Base-by-base conservation (phyloP, 768 basidiomycete genomes). In the Floccularia luteovirens region DNA sequence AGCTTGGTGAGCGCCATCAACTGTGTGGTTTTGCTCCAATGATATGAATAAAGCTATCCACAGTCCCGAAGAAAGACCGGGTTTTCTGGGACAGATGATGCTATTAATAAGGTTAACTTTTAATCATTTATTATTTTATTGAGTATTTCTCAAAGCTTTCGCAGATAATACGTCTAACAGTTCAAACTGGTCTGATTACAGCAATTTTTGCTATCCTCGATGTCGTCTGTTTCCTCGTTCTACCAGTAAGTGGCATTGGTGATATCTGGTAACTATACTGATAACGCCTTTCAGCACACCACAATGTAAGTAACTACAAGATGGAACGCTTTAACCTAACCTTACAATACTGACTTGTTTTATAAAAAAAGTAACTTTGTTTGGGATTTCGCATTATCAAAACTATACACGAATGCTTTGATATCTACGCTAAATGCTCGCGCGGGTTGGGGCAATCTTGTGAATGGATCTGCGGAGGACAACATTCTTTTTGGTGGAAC, bases 1-100 rank as follows among this genome's bases (percentile, higher is more conserved):
- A 64, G 59, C 25, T 50, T 77, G 54, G 74, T 72, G 43, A 16
- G 64, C 51, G 23, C 16, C 35, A 13, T 37, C 19, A 19, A n/a
- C 12, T 22, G 22, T 6, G 5, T 38, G 21, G 25, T 34, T 22
- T 32, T 21, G 13, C 21, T 21, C 16, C 30, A 31, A 23, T 17
- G 7, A 31, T 5, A n/a, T 23, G n/a, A 27, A 21, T 21, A 28
- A 23, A 21, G 7, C 4, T 19, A 35, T 32, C 3, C 16, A 22
- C 39, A 74, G 73, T 54, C 53, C 1, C 57, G 52, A 34, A 45
- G 61, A 22, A 60, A 55, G 44, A 64, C 65, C 0, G 65, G 65
- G 3, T 58, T 65, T 31, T 50, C 45, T 20, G 48, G 48, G 7
- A 67, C 63, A 0, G 66, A 68, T 38, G 49, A 59, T 36, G 58